A percentile compares a stretch with the other conserved stretches of the same genome.
Evolutionary conservation across 2,329 filamentous ascomycete species (phyloP).

Genomic region (Ambrosiella cleistominuta): DNA sequence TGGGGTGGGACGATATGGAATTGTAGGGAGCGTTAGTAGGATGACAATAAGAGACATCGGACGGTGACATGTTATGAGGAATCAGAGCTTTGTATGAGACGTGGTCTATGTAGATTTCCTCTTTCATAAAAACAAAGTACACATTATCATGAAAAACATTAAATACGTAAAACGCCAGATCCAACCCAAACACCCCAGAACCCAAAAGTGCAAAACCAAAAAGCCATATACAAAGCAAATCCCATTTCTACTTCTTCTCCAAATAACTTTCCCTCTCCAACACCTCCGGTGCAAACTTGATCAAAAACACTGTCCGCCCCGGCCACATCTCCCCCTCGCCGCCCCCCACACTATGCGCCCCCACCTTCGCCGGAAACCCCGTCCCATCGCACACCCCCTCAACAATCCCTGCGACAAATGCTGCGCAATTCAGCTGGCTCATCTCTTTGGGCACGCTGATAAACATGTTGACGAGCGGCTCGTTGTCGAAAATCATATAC

Average conservation of each 20-base stretch:
- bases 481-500: constrained; percentile 99
- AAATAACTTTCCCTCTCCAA: constrained; percentile 78
- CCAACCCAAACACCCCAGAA: not conserved
- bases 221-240: not conserved
- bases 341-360: constrained; percentile 52
- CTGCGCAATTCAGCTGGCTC: constrained; percentile 89
- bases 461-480: constrained; percentile 87
- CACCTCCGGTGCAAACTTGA: constrained; percentile 83
- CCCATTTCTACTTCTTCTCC: constrained; percentile 31
- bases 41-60: not conserved
- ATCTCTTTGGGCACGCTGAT: constrained; percentile 89
- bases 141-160: not conserved
- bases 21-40: not conserved
- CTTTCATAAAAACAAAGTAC: not conserved
- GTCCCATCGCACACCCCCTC: constrained; percentile 92
- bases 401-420: constrained; percentile 84
- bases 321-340: constrained; percentile 74
- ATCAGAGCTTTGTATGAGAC: not conserved
- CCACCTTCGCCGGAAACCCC: constrained; percentile 75
- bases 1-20: not conserved
- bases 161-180: not conserved
- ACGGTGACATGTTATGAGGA: not conserved
- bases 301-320: constrained; percentile 83
- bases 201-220: constrained; percentile 1
- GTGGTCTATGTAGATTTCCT: not conserved